phyloP scores from a whole-genome alignment of 2,329 filamentous ascomycete genomes.

The Fusarium pininemorale region DNA sequence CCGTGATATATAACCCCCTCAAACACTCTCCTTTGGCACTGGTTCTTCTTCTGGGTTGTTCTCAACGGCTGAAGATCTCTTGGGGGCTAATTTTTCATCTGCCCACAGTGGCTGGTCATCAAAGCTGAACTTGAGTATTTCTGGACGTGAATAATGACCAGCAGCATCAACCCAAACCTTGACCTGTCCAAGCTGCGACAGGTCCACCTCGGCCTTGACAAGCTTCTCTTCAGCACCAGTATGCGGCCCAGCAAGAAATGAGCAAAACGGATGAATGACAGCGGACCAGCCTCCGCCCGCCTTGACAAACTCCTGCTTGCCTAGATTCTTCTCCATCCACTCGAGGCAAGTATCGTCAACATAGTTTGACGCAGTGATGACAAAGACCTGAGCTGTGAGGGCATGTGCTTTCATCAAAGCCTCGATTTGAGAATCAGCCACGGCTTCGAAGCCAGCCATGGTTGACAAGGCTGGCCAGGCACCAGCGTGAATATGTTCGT shows the following conservation, averaged over 20 bases:
- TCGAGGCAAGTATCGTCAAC: neutral
- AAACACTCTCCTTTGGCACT: accelerated
- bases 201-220: neutral
- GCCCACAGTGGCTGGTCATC: neutral
- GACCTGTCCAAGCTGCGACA: neutral
- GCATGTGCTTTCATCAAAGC: neutral
- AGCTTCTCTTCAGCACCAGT: neutral
- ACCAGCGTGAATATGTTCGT: neutral
- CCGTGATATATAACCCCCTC: accelerated
- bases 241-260: neutral
- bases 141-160: neutral
- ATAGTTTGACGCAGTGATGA: neutral
- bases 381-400: accelerated
- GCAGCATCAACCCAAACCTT: neutral
- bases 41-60: accelerated
- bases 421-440: neutral
- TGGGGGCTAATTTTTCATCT: accelerated
- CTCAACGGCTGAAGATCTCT: accelerated
- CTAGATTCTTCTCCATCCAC: neutral
- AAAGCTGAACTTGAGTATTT: neutral
- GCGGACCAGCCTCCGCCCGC: neutral
- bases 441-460: neutral
- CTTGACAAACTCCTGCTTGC: neutral
- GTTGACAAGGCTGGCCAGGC: neutral
- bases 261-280: neutral